Evolutionary conservation across 192 early-diverging fungal genomes (phyloP).

Genomic region (Haplosporangium gracile): DNA sequence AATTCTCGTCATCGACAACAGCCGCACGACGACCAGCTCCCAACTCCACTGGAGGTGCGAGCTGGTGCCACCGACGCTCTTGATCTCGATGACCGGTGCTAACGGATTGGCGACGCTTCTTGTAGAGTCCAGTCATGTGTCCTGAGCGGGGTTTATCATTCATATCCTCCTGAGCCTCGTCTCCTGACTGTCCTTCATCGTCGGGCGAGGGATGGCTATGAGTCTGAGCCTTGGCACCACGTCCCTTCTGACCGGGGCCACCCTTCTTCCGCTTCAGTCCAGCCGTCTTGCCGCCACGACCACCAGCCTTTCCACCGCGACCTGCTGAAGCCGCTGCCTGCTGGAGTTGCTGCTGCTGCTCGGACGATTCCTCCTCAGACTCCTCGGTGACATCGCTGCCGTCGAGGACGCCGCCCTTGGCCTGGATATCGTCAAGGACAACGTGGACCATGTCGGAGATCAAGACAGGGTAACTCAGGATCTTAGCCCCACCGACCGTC

Average conservation of each 20-base stretch:
- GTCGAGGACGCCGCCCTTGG: constrained; percentile 25
- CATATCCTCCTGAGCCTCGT: constrained; percentile 6
- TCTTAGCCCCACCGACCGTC: constrained; percentile 42
- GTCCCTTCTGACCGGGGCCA: background rate
- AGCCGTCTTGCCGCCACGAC: background rate
- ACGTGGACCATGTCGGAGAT: constrained; percentile 44
- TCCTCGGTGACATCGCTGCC: constrained; percentile 25
- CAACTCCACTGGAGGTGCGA: constrained; percentile 30
- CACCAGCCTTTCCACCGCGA: background rate
- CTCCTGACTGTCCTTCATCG: constrained; percentile 17
- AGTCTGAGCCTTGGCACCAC: constrained; percentile 12
- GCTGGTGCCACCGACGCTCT: background rate
- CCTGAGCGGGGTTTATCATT: background rate
- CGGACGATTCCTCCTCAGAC: constrained; percentile 9
- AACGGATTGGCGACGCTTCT: constrained; percentile 16
- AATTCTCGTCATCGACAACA: background rate
- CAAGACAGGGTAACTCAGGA: constrained; percentile 43
- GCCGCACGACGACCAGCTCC: background rate
- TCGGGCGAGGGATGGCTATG: background rate
- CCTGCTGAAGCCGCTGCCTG: background rate
- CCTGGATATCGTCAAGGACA: constrained; percentile 29
- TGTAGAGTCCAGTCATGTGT: constrained; percentile 11
- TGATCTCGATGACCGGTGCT: background rate
- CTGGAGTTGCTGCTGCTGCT: background rate
- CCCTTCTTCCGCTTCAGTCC: constrained; percentile 30